Base-by-base conservation (phyloP, 1,139 yeast species). In the Pichia sp. region DNA sequence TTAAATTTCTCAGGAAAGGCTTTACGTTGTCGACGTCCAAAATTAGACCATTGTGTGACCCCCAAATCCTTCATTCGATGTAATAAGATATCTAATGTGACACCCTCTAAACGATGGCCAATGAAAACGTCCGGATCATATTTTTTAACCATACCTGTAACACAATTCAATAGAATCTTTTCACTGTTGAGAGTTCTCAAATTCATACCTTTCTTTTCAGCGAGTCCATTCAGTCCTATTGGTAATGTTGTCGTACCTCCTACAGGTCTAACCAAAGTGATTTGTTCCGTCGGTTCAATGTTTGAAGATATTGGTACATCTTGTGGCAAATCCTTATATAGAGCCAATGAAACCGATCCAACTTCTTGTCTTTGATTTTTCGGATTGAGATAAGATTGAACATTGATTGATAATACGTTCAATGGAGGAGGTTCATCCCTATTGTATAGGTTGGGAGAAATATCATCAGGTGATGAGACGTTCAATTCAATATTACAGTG, bases 51-150 rank as follows among this genome's bases (percentile, higher is more conserved):
- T 3, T 80, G 77, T 3, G 74, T 63, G 15, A 84, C 79, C 38
- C 75, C 72, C 41, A 79, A 65, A 44, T 82, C 94, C 51, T 75
- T 69, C 76, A 88, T 74, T 48, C 98, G 70, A 49, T 85, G 94
- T 27, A 85, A 72, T 45, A 93, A 62, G 17, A 88, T 82, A 53
- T 85, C 94, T 34, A 88, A 60, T 9, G 88, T 78, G 15, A 84
- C 72, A 45, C 74, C 77, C 47, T 91, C 96, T 42, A 91, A 63
- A 46, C 83, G 70, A 55, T 93, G 97, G 14, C 98, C 98, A 30
- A 91, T 58, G 40, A 86, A 72, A 2, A 88, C 81, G 62, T 93
- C 99, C 0, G 98, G 96, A 58, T 93, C 98, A 22, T 72, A 63
- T 23, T 66, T 64, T 47, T 80, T 83, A 37, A 91, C 62, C 52